Evolutionary conservation across 495 filamentous ascomycete species (phyloP).

Genomic region (Evansstolkia leycettana): DNA sequence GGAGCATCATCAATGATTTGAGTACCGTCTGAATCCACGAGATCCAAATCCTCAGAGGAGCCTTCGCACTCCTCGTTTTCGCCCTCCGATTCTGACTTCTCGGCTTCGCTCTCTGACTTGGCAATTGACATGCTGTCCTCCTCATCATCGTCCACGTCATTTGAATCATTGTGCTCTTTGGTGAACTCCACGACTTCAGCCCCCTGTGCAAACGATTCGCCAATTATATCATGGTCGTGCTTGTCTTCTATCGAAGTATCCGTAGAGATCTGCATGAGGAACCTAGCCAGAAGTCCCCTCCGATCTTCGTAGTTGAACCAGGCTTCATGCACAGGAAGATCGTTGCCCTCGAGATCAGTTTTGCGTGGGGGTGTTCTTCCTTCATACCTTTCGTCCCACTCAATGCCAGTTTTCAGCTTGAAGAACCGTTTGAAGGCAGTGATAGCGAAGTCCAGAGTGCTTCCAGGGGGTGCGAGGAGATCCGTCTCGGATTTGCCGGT

Average conservation of each 20-base stretch:
- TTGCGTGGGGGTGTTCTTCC: conserved; percentile 6
- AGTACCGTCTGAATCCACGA: too few relatives aligned
- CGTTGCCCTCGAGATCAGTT: conserved; percentile 13
- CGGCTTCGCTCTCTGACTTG: too few relatives aligned
- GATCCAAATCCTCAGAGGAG: too few relatives aligned
- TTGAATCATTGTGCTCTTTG: too few relatives aligned
- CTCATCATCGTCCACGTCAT: too few relatives aligned
- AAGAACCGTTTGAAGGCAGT: conserved; percentile 44
- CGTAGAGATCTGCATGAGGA: conserved; percentile 6
- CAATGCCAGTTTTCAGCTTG: conserved; percentile 35
- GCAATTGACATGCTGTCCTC: too few relatives aligned
- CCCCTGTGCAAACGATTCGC: not conserved
- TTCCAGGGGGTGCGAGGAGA: conserved; percentile 20
- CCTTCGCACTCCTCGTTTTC: too few relatives aligned
- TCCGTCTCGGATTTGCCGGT: conserved; percentile 13
- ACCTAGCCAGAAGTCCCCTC: conserved; percentile 10
- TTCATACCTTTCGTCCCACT: conserved; percentile 39
- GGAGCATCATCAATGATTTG: too few relatives aligned
- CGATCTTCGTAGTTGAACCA: conserved; percentile 20
- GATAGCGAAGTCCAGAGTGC: conserved; percentile 23
- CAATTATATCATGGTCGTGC: not conserved
- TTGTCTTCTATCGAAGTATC: not conserved
- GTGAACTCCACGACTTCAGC: too few relatives aligned
- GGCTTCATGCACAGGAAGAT: conserved; percentile 15
- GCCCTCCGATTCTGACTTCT: too few relatives aligned